Evolutionary conservation across 768 basidiomycete species (phyloP).

Genomic region (Lentinula raphanica): DNA sequence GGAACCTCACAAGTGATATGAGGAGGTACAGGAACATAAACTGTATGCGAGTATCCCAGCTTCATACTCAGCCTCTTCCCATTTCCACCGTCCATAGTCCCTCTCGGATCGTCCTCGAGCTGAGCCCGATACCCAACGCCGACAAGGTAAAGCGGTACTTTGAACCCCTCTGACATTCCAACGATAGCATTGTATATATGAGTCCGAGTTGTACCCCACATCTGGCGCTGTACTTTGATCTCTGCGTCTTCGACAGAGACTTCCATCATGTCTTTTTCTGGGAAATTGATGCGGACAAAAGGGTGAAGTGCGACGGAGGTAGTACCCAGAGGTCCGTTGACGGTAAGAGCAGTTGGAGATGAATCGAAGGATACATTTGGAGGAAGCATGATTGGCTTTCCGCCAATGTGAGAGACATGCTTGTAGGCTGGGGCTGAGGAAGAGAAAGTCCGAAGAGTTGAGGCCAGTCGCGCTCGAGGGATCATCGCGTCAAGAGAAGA

Average conservation of each 20-base stretch:
- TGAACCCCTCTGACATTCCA: conserved; percentile 88
- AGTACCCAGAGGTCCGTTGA: conserved; percentile 43
- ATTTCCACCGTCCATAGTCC: conserved; percentile 47
- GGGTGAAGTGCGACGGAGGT: conserved; percentile 42
- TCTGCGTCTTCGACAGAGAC: conserved; percentile 60
- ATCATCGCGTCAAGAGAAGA: background rate
- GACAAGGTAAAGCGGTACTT: conserved; percentile 79
- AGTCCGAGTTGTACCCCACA: conserved; percentile 95
- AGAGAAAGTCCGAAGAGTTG: conserved; percentile 31
- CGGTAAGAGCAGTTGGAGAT: conserved; percentile 32
- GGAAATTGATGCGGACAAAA: conserved; percentile 41
- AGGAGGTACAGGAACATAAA: conserved; percentile 75
- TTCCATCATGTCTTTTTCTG: conserved; percentile 33
- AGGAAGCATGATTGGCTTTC: conserved; percentile 49
- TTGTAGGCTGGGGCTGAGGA: conserved; percentile 43
- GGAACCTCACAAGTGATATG: conserved; percentile 80
- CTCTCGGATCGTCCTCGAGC: conserved; percentile 76
- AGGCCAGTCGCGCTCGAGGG: background rate
- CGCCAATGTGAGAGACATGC: conserved; percentile 63
- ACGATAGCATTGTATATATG: conserved; percentile 84
- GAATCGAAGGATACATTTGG: conserved; percentile 37
- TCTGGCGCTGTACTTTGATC: conserved; percentile 73
- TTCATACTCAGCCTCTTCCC: conserved; percentile 82
- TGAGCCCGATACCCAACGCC: conserved; percentile 92
- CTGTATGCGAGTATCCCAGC: conserved; percentile 86